Base-by-base conservation (phyloP, 371 early-diverging fungal genomes). In the Actinomucor elegans region DNA sequence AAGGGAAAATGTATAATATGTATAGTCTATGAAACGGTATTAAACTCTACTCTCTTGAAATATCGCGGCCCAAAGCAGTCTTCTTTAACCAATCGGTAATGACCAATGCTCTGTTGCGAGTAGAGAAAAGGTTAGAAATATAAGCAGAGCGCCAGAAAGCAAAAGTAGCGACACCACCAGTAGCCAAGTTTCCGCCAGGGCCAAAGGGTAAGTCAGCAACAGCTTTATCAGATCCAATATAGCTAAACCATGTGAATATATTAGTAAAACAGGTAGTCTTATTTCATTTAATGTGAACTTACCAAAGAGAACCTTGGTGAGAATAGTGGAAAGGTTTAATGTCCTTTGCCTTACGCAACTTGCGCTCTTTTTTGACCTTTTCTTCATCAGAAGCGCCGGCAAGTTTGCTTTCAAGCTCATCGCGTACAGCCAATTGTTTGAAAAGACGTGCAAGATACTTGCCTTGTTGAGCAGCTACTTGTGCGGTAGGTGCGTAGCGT, bases 381-480 rank as follows among this genome's bases (percentile, higher is more conserved):
- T 74, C 79, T 24, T 79, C 63, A 6, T 69, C 71, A 20, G 66
- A 40, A 9, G 45, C 32, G 0, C 57, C 59, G 2, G 31, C 21
- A 9, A 67, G 45, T 29, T 69, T 69, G 18, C 61, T 50, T 47
- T 75, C 62, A 24, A 75, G 59, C 18, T 61, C 69, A 44, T 80
- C 80, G 33, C 69, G 66, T 43, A 57, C 69, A 34, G 83, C 82
- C 52, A 84, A 36, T 34, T 71, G 65, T 48, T 83, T 79, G 55
- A 95, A 85, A 18, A 85, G 58, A 14, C 77, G 75, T 14, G 93
- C 90, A 42, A 96, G 80, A 74, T 93, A 94, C 41, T 79, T 79
- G 37, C 94, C 96, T 64, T 96, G 94, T 54, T 91, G 87, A 41
- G 83, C 83, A n/a, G 96, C 94, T 26, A 96, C 96, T 64, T 96